Evolutionary conservation across 75 land plant genomes (phyloP), one percentile per base, ranked within the genome.

Genomic region (Selaginella tamariscina): DNA sequence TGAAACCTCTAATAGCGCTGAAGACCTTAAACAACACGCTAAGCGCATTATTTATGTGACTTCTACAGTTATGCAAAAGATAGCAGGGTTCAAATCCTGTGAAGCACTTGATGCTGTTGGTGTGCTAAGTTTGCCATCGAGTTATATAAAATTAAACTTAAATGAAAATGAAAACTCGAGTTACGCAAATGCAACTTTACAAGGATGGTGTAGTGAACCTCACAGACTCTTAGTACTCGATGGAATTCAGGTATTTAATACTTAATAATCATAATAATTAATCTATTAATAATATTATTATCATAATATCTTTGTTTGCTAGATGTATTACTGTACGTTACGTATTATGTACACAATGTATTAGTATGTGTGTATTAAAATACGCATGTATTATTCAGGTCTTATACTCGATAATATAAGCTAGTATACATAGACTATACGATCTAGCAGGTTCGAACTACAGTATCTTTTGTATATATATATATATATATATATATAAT

Each of bases 241-340:
- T 67, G 92, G 87, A 22, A 90, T 95, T 29, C 99, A 95, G 96
- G 98, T 93, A 27, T n/a, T n/a, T n/a, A n/a, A n/a, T n/a, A n/a
- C n/a, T n/a, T n/a, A n/a, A n/a, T n/a, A n/a, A n/a, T n/a, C n/a
- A n/a, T n/a, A n/a, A n/a, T n/a, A n/a, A n/a, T n/a, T n/a, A n/a
- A n/a, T n/a, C n/a, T n/a, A n/a, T n/a, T n/a, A n/a, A n/a, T n/a
- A n/a, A n/a, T n/a, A n/a, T n/a, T n/a, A n/a, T n/a, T n/a, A n/a
- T n/a, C n/a, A n/a, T n/a, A n/a, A n/a, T n/a, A n/a, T n/a, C n/a
- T n/a, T n/a, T n/a, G n/a, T n/a, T n/a, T n/a, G n/a, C n/a, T n/a
- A n/a, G n/a, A n/a, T n/a, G n/a, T n/a, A n/a, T n/a, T n/a, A n/a
- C n/a, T n/a, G n/a, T n/a, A n/a, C n/a, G n/a, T n/a, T n/a, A n/a